Evolutionary conservation across 2,329 filamentous ascomycete species (phyloP).

Genomic region (Penicillium sp.): DNA sequence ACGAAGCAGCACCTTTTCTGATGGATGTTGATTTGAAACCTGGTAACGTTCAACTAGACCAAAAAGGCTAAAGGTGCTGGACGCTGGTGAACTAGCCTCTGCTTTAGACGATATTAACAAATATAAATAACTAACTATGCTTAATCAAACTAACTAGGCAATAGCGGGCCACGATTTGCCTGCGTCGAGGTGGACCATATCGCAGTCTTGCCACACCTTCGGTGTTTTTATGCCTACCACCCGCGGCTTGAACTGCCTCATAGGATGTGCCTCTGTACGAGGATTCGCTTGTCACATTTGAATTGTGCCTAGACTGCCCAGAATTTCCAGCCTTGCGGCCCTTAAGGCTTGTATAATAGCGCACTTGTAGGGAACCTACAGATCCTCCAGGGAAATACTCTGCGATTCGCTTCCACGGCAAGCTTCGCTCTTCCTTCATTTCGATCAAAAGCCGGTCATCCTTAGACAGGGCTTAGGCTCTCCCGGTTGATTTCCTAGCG

Average conservation of each 20-base stretch:
- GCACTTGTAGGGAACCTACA: not conserved
- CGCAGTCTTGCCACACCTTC: not conserved
- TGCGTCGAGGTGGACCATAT: not conserved
- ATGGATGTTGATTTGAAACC: conserved; percentile 2
- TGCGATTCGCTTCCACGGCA: too few species aligned
- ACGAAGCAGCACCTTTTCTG: not conserved
- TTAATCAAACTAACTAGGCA: not conserved
- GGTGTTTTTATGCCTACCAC: not conserved
- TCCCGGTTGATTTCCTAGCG: not conserved
- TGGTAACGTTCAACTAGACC: conserved; percentile 3
- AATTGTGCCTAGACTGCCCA: not conserved
- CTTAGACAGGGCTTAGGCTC: not conserved
- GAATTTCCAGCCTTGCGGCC: not conserved
- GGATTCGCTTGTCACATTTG: not conserved
- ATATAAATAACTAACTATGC: not conserved
- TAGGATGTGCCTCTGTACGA: not conserved
- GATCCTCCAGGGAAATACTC: too few species aligned
- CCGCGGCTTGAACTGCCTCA: not conserved
- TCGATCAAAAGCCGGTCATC: not conserved
- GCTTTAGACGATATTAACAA: not conserved
- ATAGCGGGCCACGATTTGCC: too few species aligned
- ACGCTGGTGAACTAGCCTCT: conserved; percentile 2
- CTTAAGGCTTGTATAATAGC: not conserved
- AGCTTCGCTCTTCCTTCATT: not conserved
- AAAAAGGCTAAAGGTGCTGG: not conserved